Percentiles rank a stretch among this genome's conserved stretches.
phyloP scores from a whole-genome alignment of 1,284 basidiomycete species.

The Cutaneotrichosporon sp. region DNA sequence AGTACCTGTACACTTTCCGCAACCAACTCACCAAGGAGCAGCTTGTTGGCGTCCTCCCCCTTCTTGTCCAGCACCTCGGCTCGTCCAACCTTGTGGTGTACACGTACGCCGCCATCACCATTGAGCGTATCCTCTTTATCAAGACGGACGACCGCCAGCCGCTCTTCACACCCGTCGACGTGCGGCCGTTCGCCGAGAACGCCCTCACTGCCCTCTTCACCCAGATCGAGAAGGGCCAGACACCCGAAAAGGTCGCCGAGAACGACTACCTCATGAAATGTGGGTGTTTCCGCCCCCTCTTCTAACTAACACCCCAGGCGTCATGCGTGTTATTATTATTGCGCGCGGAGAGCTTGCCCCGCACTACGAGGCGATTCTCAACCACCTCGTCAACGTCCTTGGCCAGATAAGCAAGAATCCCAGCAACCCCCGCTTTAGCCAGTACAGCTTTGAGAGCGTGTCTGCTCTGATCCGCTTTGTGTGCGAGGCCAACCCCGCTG shows the following conservation, averaged over 20 bases:
- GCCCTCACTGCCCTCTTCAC: constrained; percentile 71
- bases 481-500: constrained; percentile 62
- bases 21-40: constrained; percentile 97
- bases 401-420: constrained; percentile 89
- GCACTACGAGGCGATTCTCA: constrained; percentile 62
- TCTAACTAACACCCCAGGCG: constrained; percentile 54
- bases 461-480: constrained; percentile 85
- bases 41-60: constrained; percentile 81
- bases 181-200: constrained; percentile 71
- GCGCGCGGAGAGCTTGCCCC: constrained; percentile 72
- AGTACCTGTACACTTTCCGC: constrained; percentile 87
- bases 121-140: constrained; percentile 83
- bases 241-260: constrained; percentile 91
- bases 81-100: constrained; percentile 77
- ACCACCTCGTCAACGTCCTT: constrained; percentile 73
- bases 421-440: constrained; percentile 94
- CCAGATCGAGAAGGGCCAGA: constrained; percentile 75
- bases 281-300: constrained; percentile 46
- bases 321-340: constrained; percentile 89
- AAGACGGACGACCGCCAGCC: constrained; percentile 63
- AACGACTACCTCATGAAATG: constrained; percentile 99
- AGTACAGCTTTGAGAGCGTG: constrained; percentile 94
- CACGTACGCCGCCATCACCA: constrained; percentile 58
- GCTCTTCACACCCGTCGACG: constrained; percentile 78
- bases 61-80: constrained; percentile 76